These are phyloP conservation scores for Morella rubra DNA, from an alignment of 306 rosid genomes.

Conservation along the genomic window DNA sequence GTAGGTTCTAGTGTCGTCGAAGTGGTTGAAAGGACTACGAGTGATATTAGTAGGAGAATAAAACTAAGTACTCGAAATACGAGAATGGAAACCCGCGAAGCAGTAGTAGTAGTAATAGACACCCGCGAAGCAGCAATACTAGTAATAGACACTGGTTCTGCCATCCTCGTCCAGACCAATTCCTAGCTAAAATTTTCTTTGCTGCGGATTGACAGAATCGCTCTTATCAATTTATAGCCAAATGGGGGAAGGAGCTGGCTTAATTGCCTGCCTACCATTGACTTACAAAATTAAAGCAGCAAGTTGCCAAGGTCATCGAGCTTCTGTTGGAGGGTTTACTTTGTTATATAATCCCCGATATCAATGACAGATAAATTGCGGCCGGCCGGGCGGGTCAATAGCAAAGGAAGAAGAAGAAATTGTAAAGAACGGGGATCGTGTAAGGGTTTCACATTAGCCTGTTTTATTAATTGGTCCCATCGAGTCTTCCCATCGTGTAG, in stretches of 20 bases:
- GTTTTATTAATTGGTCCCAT: too few species aligned
- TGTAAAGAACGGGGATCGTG: background rate
- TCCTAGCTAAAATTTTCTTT: background rate
- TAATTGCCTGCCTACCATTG: background rate
- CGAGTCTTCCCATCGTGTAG: too few species aligned
- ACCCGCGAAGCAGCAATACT: constrained; percentile 35
- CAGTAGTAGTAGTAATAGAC: constrained; percentile 20
- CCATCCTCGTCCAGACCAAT: background rate
- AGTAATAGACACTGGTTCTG: constrained; percentile 1
- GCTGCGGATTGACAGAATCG: background rate
- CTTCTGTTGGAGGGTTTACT: background rate
- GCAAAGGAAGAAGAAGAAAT: too few species aligned
- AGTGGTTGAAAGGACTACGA: constrained; percentile 40
- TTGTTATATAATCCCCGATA: background rate
- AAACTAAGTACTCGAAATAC: constrained; percentile 47
- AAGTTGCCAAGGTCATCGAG: background rate
- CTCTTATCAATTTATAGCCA: background rate
- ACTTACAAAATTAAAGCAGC: background rate
- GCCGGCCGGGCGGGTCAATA: too few species aligned
- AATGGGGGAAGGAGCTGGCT: background rate
- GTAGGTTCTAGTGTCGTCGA: background rate
- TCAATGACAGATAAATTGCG: background rate
- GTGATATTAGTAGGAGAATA: constrained; percentile 47
- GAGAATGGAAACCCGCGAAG: constrained; percentile 39
- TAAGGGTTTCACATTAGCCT: too few species aligned